Evolutionary conservation across 441 rosid species (phyloP).

Genomic region (Codiaeum variegatum): DNA sequence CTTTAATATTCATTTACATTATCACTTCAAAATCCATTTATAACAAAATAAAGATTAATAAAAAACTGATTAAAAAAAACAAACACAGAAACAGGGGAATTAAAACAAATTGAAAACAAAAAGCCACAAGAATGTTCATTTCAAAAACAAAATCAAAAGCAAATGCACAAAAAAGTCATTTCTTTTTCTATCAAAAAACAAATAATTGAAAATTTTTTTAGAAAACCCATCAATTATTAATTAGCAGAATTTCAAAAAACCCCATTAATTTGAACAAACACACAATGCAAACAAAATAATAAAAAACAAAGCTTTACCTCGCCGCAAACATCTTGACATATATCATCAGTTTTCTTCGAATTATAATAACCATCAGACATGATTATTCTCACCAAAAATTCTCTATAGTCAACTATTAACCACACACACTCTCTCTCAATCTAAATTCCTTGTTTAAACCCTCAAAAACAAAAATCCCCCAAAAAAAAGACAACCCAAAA

Average conservation of each 20-base stretch:
- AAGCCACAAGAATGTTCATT: no score
- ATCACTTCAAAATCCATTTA: neutral
- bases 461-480: neutral
- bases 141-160: neutral
- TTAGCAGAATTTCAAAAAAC: neutral
- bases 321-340: constrained; percentile 71
- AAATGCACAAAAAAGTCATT: neutral
- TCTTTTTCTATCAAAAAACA: no score
- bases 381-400: constrained; percentile 26
- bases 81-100: neutral
- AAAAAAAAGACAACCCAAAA: constrained; percentile 21
- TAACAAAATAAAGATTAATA: neutral
- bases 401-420: neutral
- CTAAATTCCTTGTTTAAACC: neutral
- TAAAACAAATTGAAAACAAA: neutral
- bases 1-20: neutral
- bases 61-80: neutral
- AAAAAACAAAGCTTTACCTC: constrained; percentile 41
- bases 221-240: neutral
- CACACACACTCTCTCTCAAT: neutral
- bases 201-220: neutral
- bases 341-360: constrained; percentile 85
- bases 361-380: constrained; percentile 70
- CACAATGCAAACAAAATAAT: neutral
- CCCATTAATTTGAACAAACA: neutral